Evolutionary conservation across 1,139 yeast species (phyloP), one percentile per base, ranked within the genome.

Genomic region (Kurtzmaniella quercitrusa): DNA sequence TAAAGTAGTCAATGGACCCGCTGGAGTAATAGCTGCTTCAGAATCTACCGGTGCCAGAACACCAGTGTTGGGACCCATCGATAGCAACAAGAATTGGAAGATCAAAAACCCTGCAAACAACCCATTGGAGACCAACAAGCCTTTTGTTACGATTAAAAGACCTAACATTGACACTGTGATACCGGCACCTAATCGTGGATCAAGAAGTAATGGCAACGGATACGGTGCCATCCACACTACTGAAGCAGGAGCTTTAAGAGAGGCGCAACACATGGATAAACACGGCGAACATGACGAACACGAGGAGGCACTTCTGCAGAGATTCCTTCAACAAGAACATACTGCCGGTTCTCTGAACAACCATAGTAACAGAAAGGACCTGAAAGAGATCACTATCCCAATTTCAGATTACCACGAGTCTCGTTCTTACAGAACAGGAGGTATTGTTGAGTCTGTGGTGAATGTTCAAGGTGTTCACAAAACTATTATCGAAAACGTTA

Each of bases 381-480:
- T 14, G 20, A 30, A 26, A 12, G 33, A 30, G 16, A 32, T 50
- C 16, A 22, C 45, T n/a, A 41, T 50, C 33, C 58, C 56, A 12
- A 47, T 37, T 17, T 42, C 51, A 9, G 73, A 68, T 46, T 56
- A 53, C 45, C 65, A 58, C 43, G 74, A 70, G 47, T 51, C 68
- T 7, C 54, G 75, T 39, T 61, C 68, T 5, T 72, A 71, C 50
- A 57, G 76, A 38, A 75, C 85, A 3, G 86, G 88, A 36, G 93
- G 95, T 3, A 83, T 88, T 45, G 78, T 87, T 46, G 96, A 89
- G 61, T 81, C 87, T 36, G 84, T 88, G n/a, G 80, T 88, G 32
- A 86, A 84, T 44, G 87, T 86, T 19, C 82, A 84, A 53, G 97
- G 96, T 42, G 88, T 88, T 15, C 84, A 81, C 54, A 89, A 89